phyloP scores from a whole-genome alignment of 2,329 filamentous ascomycete species.

The Trichophyton rubrum region DNA sequence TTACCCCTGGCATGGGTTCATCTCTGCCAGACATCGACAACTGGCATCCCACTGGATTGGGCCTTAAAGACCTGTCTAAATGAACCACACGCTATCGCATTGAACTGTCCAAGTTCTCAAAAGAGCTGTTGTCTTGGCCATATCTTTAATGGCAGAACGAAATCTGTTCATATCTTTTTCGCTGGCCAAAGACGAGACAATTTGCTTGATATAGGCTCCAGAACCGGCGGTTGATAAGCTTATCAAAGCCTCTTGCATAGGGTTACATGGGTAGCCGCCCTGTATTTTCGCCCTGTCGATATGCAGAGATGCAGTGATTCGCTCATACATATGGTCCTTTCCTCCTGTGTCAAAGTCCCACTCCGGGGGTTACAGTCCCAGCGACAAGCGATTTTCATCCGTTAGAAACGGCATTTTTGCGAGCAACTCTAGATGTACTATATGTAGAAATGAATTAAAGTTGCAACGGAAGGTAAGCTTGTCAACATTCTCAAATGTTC shows the following conservation, averaged over 20 bases:
- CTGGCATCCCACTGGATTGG: conserved; percentile 12
- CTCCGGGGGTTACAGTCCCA: neutral
- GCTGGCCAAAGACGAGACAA: conserved; percentile 21
- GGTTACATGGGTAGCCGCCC: conserved; percentile 23
- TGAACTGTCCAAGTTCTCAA: conserved; percentile 25
- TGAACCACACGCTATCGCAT: neutral
- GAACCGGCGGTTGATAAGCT: conserved; percentile 25
- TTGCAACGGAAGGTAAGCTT: neutral
- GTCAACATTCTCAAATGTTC: neutral
- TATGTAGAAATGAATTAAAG: neutral
- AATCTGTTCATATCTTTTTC: conserved; percentile 23
- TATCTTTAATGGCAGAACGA: conserved; percentile 26
- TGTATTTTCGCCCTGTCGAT: neutral
- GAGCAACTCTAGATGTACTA: neutral
- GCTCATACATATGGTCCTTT: neutral
- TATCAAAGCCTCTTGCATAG: conserved; percentile 25
- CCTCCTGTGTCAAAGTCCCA: neutral
- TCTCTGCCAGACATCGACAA: conserved; percentile 32
- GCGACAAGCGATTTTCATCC: neutral
- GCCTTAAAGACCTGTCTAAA: conserved; percentile 18
- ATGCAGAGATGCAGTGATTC: neutral
- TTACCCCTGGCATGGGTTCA: conserved; percentile 25
- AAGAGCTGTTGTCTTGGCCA: conserved; percentile 23
- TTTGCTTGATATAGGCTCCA: conserved; percentile 31
- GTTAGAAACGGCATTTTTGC: neutral